Evolutionary conservation across 2,329 filamentous ascomycete species (phyloP).

Genomic region (Colletotrichum sublineola): DNA sequence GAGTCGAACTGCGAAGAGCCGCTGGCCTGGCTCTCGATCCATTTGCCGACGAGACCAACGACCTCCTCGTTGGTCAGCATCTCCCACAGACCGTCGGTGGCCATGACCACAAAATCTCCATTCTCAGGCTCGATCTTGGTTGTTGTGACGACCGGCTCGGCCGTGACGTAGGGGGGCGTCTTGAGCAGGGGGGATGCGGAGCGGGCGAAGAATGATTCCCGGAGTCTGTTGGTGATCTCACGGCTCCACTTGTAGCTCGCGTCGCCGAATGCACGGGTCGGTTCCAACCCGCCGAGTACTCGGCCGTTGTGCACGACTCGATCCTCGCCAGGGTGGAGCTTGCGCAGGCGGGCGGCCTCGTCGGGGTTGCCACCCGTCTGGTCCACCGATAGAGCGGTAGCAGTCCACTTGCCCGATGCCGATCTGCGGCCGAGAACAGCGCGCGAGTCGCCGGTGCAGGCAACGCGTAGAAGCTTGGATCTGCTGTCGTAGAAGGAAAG

Average conservation of each 20-base stretch:
- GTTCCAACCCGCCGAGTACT: constrained; percentile 91
- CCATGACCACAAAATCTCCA: constrained; percentile 96
- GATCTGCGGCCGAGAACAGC: constrained; percentile 89
- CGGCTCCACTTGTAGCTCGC: constrained; percentile 96
- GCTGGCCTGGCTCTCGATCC: constrained; percentile 84
- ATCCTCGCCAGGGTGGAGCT: constrained; percentile 89
- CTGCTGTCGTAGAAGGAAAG: constrained; percentile 95
- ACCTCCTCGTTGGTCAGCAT: constrained; percentile 99
- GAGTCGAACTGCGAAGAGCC: constrained; percentile 74
- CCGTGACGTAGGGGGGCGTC: constrained; percentile 96
- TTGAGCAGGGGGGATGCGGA: constrained; percentile 82
- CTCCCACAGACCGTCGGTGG: constrained; percentile 97
- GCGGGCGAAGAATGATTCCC: constrained; percentile 88
- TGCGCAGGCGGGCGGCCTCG: constrained; percentile 85
- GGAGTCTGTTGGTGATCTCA: constrained; percentile 86
- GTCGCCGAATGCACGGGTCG: constrained; percentile 94
- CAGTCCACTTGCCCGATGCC: constrained; percentile 88
- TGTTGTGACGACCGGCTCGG: constrained; percentile 93
- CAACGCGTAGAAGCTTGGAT: constrained; percentile 89
- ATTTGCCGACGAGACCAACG: constrained; percentile 94
- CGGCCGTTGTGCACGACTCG: constrained; percentile 90
- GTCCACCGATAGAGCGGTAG: constrained; percentile 89
- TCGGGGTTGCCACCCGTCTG: constrained; percentile 92
- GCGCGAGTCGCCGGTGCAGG: constrained; percentile 95
- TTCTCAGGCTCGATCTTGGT: constrained; percentile 90